Percentiles rank a stretch among this genome's conserved stretches.
phyloP scores from a whole-genome alignment of 1,284 basidiomycete genomes.

The Garcileccinum viscosum region DNA sequence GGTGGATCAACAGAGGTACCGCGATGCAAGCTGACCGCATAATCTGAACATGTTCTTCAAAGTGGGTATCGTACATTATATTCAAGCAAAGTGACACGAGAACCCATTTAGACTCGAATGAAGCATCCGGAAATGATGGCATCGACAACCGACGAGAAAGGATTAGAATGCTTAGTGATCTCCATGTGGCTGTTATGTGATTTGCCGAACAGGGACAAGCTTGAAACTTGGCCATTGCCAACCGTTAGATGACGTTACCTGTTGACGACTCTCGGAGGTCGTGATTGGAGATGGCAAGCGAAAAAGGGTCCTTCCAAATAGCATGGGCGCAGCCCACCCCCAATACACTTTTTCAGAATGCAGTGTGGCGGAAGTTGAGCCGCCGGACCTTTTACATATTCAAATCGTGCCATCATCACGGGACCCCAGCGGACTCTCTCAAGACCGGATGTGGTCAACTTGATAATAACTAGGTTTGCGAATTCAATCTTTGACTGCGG shows the following conservation, averaged over 20 bases:
- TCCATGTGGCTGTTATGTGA: background rate
- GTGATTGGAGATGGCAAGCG: background rate
- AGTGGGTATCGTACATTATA: background rate
- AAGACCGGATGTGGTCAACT: background rate
- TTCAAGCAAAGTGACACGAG: background rate
- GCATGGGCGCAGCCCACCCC: background rate
- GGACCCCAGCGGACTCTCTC: background rate
- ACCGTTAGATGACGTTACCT: background rate
- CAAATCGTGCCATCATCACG: background rate
- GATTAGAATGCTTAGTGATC: background rate
- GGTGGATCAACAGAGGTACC: background rate
- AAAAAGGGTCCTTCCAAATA: background rate
- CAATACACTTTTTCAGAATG: background rate
- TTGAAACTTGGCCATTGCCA: background rate
- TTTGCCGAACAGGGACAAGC: background rate
- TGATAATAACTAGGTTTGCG: background rate
- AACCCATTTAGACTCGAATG: background rate
- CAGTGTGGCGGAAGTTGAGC: background rate
- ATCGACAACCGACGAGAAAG: background rate
- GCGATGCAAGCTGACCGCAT: background rate
- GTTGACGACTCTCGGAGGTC: background rate
- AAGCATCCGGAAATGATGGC: background rate
- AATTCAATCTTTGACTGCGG: slow-evolving; percentile 5
- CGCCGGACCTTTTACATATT: background rate
- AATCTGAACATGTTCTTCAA: background rate